These are phyloP conservation scores for Sphagnurus paluster DNA, from an alignment of 1,284 basidiomycete species.

Conservation along the genomic window DNA sequence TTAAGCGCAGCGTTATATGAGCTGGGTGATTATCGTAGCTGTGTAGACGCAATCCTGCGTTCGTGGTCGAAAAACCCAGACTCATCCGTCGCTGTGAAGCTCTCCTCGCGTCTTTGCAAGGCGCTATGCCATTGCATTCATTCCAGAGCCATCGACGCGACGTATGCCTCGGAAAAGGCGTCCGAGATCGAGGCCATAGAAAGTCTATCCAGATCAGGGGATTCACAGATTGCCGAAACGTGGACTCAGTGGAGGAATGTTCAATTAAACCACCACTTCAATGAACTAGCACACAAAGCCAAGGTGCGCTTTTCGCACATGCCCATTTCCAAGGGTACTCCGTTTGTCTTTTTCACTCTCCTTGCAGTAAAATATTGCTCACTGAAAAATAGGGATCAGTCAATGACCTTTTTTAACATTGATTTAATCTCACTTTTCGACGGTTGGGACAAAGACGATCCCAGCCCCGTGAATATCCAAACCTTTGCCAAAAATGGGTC, in stretches of 20 bases:
- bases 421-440: constrained; percentile 24
- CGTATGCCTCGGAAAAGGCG: constrained; percentile 11
- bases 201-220: constrained; percentile 8
- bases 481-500: constrained; percentile 17
- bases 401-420: constrained; percentile 1
- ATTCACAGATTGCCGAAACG: constrained; percentile 8
- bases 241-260: constrained; percentile 13
- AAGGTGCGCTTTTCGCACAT: constrained; percentile 17
- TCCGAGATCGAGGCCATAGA: constrained; percentile 16
- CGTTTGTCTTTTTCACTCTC: constrained; percentile 6
- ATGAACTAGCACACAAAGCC: constrained; percentile 13
- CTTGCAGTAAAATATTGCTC: not conserved
- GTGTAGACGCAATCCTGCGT: constrained; percentile 26
- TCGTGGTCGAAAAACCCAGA: constrained; percentile 21
- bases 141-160: constrained; percentile 13
- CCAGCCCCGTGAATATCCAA: constrained; percentile 19
- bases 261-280: constrained; percentile 6
- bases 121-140: constrained; percentile 21
- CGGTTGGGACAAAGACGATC: constrained; percentile 22
- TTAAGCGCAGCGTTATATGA: constrained; percentile 35
- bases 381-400: not conserved
- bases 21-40: constrained; percentile 27
- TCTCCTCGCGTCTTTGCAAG: constrained; percentile 25
- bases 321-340: constrained; percentile 17
- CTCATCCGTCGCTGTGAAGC: constrained; percentile 16